Evolutionary conservation across 2,329 filamentous ascomycete species (phyloP), one percentile per base, ranked within the genome.

Genomic region (Fulvia fulva): DNA sequence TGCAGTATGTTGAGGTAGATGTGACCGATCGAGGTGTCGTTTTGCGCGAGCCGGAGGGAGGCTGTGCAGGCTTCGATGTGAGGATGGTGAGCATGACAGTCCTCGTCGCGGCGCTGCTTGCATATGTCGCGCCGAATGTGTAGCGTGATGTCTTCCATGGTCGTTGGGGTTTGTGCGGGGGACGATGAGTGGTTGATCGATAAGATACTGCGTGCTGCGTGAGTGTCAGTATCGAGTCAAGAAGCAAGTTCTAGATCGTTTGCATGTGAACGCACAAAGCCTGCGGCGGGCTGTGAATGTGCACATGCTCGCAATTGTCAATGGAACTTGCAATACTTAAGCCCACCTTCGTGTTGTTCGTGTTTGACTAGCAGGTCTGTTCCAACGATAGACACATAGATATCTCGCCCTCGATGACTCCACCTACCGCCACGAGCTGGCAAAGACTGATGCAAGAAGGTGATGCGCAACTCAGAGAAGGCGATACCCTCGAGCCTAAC

Each of bases 1-100:
- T 57, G 25, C 11, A 63, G 26, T 12, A 47, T 21, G 43, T 58
- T 49, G 26, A 62, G 26, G 21, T 52, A 26, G 49, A 62, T 54
- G 43, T 60, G 50, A 44, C 62, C 57, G 25, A 60, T 34, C 19
- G 7, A 12, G 5, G 5, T 11, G 21, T 25, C 9, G 5, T 47
- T 11, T 47, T 19, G 9, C 11, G 23, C 23, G 21, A 28, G 37
- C 4, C 37, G 12, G 21, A 57, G 26, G 28, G 49, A 22, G n/a
- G 23, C 55, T 23, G 41, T 23, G 28, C 26, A 57, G 9, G 55
- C 19, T 37, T 52, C 28, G 49, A 57, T 52, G 12, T 52, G 44
- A 21, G 47, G 32, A 46, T 57, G 49, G n/a, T 46, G 49, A 49
- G 23, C n/a, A 8, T 26, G n/a, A 25, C 46, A 50, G 46, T 50